These are phyloP conservation scores for Sonneratia caseolaris DNA, from an alignment of 345 rosid species.

Conservation along the genomic window DNA sequence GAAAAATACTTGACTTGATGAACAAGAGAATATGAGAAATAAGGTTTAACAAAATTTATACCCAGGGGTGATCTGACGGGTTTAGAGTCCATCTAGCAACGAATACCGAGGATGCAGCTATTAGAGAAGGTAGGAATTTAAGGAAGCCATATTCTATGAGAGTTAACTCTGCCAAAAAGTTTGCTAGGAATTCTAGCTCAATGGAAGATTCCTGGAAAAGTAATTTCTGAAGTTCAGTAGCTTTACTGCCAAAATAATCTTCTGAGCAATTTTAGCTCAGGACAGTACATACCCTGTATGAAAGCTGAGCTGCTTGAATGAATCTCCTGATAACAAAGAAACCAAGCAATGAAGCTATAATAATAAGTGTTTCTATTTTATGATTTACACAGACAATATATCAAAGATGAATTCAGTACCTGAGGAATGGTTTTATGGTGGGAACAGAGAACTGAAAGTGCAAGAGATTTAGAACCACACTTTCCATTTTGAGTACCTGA, in stretches of 20 bases:
- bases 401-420: conserved; percentile 30
- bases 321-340: conserved; percentile 56
- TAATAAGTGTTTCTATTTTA: neutral
- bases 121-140: conserved; percentile 61
- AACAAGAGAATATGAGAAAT: neutral
- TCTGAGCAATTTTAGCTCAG: neutral
- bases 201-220: conserved; percentile 43
- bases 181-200: conserved; percentile 73
- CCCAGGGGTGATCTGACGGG: conserved; percentile 87
- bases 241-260: neutral
- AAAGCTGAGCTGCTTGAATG: conserved; percentile 72
- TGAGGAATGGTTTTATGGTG: conserved; percentile 76
- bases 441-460: conserved; percentile 69
- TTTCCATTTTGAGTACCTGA: conserved; percentile 89
- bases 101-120: conserved; percentile 90
- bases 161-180: conserved; percentile 75
- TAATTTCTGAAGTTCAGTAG: neutral
- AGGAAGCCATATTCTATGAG: conserved; percentile 70
- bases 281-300: conserved; percentile 37
- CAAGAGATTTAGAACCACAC: conserved; percentile 53
- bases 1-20: neutral
- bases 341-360: neutral
- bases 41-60: conserved; percentile 20
- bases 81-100: conserved; percentile 87
- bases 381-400: neutral